A percentile compares a stretch with the other conserved stretches of the same genome.
Evolutionary conservation across 2,329 filamentous ascomycete genomes (phyloP).

Genomic region (Xylariaceae sp.): DNA sequence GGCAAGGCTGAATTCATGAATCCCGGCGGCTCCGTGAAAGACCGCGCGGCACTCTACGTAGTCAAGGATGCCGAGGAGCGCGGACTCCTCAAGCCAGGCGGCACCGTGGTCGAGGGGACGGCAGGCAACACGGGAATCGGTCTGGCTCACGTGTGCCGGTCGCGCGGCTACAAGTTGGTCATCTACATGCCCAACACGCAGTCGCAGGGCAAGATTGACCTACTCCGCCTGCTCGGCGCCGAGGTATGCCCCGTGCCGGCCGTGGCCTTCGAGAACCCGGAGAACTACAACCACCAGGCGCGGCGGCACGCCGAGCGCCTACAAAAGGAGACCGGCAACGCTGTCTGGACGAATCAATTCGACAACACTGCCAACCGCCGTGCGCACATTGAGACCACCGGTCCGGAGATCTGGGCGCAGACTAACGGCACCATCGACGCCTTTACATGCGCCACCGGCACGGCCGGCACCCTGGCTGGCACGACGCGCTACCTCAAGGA

Average conservation of each 20-base stretch:
- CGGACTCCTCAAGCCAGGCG: slow-evolving; percentile 74
- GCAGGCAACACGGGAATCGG: slow-evolving; percentile 98
- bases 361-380: slow-evolving; percentile 92
- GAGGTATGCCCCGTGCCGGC: slow-evolving; percentile 95
- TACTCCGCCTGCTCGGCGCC: slow-evolving; percentile 82
- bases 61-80: slow-evolving; percentile 89
- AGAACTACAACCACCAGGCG: slow-evolving; percentile 98
- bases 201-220: slow-evolving; percentile 94
- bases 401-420: slow-evolving; percentile 95
- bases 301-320: slow-evolving; percentile 78
- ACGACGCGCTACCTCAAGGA: slow-evolving; percentile 86
- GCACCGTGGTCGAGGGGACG: slow-evolving; percentile 94
- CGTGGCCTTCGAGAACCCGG: slow-evolving; percentile 87
- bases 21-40: slow-evolving; percentile 92
- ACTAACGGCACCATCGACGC: slow-evolving; percentile 81
- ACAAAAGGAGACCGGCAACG: slow-evolving; percentile 54
- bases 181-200: slow-evolving; percentile 99
- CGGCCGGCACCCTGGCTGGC: slow-evolving; percentile 84
- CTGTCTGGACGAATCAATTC: slow-evolving; percentile 99
- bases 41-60: slow-evolving; percentile 90
- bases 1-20: slow-evolving; percentile 99
- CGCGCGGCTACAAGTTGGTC: slow-evolving; percentile 85
- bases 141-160: slow-evolving; percentile 90
- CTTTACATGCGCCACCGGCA: slow-evolving; percentile 93
- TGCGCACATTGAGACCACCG: slow-evolving; percentile 94